Evolutionary conservation across 495 filamentous ascomycete species (phyloP), one percentile per base, ranked within the genome.

Genomic region (Neurospora sp.): DNA sequence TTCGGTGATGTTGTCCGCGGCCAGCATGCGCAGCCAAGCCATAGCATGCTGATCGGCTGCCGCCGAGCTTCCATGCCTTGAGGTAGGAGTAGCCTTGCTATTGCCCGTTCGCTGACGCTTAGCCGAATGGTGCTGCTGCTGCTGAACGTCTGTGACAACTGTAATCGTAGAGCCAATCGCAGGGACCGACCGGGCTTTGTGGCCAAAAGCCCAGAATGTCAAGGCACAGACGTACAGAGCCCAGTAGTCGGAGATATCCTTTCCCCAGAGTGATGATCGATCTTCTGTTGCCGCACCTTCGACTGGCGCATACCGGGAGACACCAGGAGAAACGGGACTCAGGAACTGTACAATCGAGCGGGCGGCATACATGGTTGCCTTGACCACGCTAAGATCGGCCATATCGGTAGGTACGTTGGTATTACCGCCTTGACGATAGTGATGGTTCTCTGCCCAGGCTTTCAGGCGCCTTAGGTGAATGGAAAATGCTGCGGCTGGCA

Each of bases 51-150:
- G 23, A 79, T 83, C 75, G 78, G 83, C 72, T 62, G 83, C 31
- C 79, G 86, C n/a, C 31, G 49, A 74, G 74, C 70, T 81, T 73
- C 77, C 71, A 5, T 35, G 54, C 72, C 20, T 72, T 62, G 74
- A 89, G 89, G 80, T 86, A 87, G 39, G 89, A 90, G 75, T 90
- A 90, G 72, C 79, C 84, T 20, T 91, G 90, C 49, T 94, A 93
- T 85, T 91, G 90, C 71, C 82, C 85, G 54, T 9, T 79, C 74
- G 39, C 73, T 74, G 95, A 94, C 87, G 71, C 76, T 76, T 35
- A 73, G 74, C 37, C 74, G 74, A 16, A 54, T 54, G 49, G 20
- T 39, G 37, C 41, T 72, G 71, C 23, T 35, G 35, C 35, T 72
- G 86, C 77, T 90, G 91, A 81, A 91, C 90, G 27, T 62, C 27